phyloP scores from a whole-genome alignment of 2,329 filamentous ascomycete species.

The Ophiostoma tasmaniense region DNA sequence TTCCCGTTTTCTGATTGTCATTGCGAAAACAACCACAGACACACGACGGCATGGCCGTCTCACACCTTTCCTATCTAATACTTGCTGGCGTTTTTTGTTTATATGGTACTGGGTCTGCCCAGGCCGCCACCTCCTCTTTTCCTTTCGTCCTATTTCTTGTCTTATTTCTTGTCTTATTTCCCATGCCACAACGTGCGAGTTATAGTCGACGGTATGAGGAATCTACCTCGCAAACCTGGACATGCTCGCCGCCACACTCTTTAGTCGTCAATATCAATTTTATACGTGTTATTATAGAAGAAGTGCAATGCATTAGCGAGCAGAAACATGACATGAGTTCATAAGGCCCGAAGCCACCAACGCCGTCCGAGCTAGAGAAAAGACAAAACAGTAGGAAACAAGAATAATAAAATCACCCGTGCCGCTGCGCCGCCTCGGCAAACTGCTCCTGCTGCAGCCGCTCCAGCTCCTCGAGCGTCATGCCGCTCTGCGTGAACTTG shows the following conservation, averaged over 20 bases:
- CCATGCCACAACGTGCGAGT: background rate
- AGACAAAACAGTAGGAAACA: background rate
- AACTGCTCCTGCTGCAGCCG: constrained; percentile 88
- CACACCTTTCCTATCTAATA: background rate
- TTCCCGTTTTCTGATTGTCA: background rate
- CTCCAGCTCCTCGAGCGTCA: constrained; percentile 83
- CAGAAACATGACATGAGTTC: background rate
- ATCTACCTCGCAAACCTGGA: background rate
- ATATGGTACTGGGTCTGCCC: background rate
- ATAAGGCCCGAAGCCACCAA: background rate
- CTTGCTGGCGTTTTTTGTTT: background rate
- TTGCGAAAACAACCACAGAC: background rate
- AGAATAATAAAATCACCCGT: constrained; percentile 35
- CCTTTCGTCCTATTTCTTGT: background rate
- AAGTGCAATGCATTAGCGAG: background rate
- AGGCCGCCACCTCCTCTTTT: background rate
- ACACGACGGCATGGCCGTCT: background rate
- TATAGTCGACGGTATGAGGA: background rate
- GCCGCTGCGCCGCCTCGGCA: constrained; percentile 66
- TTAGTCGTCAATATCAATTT: background rate
- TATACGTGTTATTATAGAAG: background rate
- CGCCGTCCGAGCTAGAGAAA: background rate
- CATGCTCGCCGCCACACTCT: background rate
- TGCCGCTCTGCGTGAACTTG: constrained; percentile 90
- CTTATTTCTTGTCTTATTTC: too few species aligned